Base-by-base conservation (phyloP, 495 filamentous ascomycete genomes). In the Penicillium riverlandense region DNA sequence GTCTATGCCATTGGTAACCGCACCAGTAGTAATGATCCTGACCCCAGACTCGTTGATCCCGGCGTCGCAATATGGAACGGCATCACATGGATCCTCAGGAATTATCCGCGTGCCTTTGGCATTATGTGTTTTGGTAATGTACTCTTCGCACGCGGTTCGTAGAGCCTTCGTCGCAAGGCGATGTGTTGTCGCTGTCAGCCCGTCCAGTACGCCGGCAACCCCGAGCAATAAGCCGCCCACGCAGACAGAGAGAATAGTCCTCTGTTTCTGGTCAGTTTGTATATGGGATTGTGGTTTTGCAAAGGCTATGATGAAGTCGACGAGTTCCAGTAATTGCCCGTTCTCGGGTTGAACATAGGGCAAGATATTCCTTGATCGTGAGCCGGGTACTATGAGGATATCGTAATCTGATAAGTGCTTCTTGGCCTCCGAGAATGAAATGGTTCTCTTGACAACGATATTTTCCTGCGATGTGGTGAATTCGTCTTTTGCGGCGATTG, bases 181-280 rank as follows among this genome's bases (percentile, higher is more conserved):
- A n/a, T 45, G 43, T 13, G 43, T 45, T 7, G 35, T 45, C 8
- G 35, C 43, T n/a, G n/a, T 29, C 11, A 45, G 43, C 6, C 43
- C 43, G 28, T 45, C 43, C 11, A 45, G 43, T 1, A 45, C 14
- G 28, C 43, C 43, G 0, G 4, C 36, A 12, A 10, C 9, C 11
- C 13, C 43, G 11, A 45, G 30, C 0, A 45, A n/a, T 9, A 32
- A 45, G 5, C 35, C 11, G 11, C 43, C 43, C 2, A 38, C 33
- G 10, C 35, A 45, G 8, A 45, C 36, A 6, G 43, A 38, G 14
- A 45, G 11, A 12, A 38, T 27, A 22, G 22, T 22, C 22, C 22
- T 22, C 4, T 22, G 22, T 22, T 6, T 22, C 22, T 22, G 7
- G 36, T 39, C n/a, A 28, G 43, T 16, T 32, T 10, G 6, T n/a